Percentiles rank a stretch among this genome's conserved stretches.
phyloP scores from a whole-genome alignment of 345 rosid species.

The Salix udensis region DNA sequence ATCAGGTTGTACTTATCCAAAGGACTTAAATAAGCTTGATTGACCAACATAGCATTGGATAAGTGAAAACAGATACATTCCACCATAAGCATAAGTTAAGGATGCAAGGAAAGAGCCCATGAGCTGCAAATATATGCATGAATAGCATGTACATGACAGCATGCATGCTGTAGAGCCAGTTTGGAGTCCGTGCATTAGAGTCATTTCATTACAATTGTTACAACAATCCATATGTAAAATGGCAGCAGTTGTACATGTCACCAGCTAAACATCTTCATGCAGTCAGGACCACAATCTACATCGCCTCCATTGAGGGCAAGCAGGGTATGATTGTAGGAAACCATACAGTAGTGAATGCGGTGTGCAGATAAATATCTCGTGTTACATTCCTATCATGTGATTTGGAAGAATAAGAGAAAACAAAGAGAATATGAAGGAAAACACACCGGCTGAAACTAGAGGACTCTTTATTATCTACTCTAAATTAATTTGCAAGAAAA shows the following conservation, averaged over 20 bases:
- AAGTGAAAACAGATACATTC: background rate
- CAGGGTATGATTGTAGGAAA: background rate
- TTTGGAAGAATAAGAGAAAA: background rate
- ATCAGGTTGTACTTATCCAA: background rate
- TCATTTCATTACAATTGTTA: background rate
- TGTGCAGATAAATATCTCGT: background rate
- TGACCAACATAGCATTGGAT: background rate
- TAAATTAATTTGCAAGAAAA: background rate
- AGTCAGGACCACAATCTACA: background rate
- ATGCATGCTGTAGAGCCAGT: background rate
- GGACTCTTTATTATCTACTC: background rate
- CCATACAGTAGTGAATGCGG: background rate
- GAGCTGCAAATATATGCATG: background rate
- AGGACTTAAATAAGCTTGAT: background rate
- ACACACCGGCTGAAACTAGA: background rate
- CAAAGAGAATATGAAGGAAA: background rate
- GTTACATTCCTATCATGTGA: background rate
- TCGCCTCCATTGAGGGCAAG: background rate
- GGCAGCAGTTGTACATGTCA: background rate
- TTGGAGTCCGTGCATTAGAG: background rate
- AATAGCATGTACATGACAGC: background rate
- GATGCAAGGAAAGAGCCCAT: background rate
- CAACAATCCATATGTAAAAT: background rate
- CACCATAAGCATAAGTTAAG: background rate
- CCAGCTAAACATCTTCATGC: background rate